Evolutionary conservation across 2,329 filamentous ascomycete species (phyloP).

Genomic region (Cytospora mali): DNA sequence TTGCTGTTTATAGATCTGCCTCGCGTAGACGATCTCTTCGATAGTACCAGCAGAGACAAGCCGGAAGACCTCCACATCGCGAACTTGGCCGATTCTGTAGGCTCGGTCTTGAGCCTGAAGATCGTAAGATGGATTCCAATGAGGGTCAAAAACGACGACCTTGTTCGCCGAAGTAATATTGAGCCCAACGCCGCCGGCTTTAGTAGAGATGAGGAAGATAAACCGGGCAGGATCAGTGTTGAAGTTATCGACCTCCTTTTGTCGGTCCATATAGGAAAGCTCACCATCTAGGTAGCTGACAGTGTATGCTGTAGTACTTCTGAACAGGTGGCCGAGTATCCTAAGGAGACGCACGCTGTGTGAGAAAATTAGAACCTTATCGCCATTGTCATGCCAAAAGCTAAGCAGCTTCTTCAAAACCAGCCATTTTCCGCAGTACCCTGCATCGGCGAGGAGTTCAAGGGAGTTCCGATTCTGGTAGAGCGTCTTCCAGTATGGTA

Average conservation of each 20-base stretch:
- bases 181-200: conserved; percentile 87
- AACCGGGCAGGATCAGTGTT: conserved; percentile 87
- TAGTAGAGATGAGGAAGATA: conserved; percentile 93
- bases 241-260: conserved; percentile 83
- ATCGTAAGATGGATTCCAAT: conserved; percentile 96
- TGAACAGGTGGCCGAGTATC: conserved; percentile 84
- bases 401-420: conserved; percentile 82
- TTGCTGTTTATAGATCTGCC: conserved; percentile 98
- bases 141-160: conserved; percentile 94
- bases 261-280: conserved; percentile 80
- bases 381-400: conserved; percentile 86
- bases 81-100: conserved; percentile 89
- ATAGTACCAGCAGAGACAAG: conserved; percentile 90
- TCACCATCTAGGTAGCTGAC: conserved; percentile 89
- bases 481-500: conserved; percentile 75
- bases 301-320: conserved; percentile 80
- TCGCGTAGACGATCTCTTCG: conserved; percentile 94
- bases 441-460: conserved; percentile 77
- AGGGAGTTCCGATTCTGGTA: conserved; percentile 78
- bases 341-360: conserved; percentile 84
- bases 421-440: conserved; percentile 97
- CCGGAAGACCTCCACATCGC: conserved; percentile 94
- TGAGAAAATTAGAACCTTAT: conserved; percentile 95
- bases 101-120: conserved; percentile 95
- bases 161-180: conserved; percentile 99